Evolutionary conservation across 345 rosid genomes (phyloP), one percentile per base, ranked within the genome.

Genomic region (Iberis pinnata): DNA sequence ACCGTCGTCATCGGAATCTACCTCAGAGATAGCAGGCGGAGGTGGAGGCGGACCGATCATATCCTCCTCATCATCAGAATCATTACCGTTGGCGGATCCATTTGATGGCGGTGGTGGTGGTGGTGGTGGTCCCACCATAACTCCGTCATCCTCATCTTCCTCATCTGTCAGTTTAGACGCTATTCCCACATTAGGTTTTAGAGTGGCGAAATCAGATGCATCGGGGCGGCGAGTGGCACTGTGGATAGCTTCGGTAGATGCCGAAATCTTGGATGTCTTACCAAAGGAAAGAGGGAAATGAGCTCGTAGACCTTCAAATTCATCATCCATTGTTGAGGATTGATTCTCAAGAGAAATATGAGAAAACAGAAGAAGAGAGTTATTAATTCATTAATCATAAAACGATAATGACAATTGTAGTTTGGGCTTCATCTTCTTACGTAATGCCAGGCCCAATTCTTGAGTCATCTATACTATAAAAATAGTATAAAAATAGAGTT

Each of bases 201-300:
- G 47, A 18, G 29, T 9, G 35, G 37, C 14, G 59, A 11, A 25
- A 17, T 20, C 60, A n/a, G 70, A 22, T 18, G 43, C 45, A 26
- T 29, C 67, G 4, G 39, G 77, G 16, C 93, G 93, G 70, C 89
- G 96, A 49, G 94, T 88, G 44, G 88, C 43, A 76, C 38, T 79
- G 73, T 88, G 96, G 67, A 88, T 63, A 49, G 74, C 58, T 50
- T 88, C 94, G 17, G 73, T 79, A 33, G 90, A 33, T 37, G 84
- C 71, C 44, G 80, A 80, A 52, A 80, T 61, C 18, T 70, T 80
- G 17, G 82, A 69, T 46, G 77, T 73, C 68, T 88, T 88, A 59
- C 96, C 96, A 20, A 88, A 84, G 15, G 88, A 37, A 26, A 77
- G 66, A 64, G 96, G 96, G 65, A 88, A 84, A 10, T 82, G 82